These are phyloP conservation scores for Myriosclerotinia curreyana DNA, from an alignment of 2,329 filamentous ascomycete species.

Conservation along the genomic window DNA sequence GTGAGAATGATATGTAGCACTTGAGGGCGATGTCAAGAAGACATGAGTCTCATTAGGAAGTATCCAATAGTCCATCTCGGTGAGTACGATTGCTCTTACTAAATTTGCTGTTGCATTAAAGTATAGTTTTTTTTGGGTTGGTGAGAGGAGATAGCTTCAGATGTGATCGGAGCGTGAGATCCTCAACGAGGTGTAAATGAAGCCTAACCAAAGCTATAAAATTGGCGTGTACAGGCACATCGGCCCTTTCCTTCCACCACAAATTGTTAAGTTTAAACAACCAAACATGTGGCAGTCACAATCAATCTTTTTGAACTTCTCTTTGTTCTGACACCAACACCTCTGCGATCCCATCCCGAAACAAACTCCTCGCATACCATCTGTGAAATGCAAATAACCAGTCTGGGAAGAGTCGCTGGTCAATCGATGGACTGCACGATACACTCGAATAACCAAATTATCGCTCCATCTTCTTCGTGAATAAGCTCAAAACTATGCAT, in stretches of 20 bases:
- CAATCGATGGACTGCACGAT: background rate
- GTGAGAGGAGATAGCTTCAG: background rate
- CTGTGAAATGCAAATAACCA: background rate
- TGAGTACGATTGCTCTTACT: background rate
- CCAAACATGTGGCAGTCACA: no score
- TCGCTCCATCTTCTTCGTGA: background rate
- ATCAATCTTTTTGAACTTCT: background rate
- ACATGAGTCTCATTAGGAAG: background rate
- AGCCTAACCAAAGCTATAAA: no score
- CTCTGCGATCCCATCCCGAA: background rate
- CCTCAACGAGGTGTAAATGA: background rate
- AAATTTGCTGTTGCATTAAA: background rate
- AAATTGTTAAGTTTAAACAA: background rate
- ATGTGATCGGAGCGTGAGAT: background rate
- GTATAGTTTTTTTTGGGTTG: background rate
- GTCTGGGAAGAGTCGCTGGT: background rate
- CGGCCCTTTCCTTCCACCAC: background rate
- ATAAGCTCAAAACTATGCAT: slow-evolving; percentile 25
- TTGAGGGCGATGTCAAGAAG: background rate
- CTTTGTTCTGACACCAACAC: background rate
- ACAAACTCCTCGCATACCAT: slow-evolving; percentile 1
- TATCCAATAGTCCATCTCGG: background rate
- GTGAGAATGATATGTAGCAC: background rate
- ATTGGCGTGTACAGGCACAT: background rate
- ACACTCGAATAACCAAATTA: background rate